Conservation (phyloP, 495 filamentous ascomycete genomes). For the Aspergillus steynii region DNA sequence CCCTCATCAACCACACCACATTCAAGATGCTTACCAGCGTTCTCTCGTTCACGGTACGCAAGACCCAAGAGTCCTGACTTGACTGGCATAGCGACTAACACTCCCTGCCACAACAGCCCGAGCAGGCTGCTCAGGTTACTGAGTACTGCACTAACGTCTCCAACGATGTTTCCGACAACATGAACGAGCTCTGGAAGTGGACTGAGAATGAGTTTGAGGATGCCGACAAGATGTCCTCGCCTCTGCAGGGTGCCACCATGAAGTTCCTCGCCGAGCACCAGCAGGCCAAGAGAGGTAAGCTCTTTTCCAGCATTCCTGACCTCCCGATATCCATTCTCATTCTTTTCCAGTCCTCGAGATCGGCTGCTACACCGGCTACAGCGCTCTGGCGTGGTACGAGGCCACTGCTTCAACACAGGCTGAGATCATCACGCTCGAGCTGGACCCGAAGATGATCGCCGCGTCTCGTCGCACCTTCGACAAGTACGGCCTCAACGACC, state of each 20-base stretch:
- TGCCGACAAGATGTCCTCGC: slow-evolving; percentile 7
- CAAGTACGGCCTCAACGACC: slow-evolving; percentile 7
- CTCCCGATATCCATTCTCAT: not conserved
- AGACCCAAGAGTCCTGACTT: not conserved
- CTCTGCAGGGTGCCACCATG: slow-evolving; percentile 5
- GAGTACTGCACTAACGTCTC: slow-evolving; percentile 4
- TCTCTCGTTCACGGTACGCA: slow-evolving; percentile 5
- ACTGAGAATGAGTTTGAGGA: slow-evolving; percentile 4
- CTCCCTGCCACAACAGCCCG: not conserved
- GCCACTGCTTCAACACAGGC: not conserved
- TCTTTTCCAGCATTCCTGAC: not conserved
- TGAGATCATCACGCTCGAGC: slow-evolving; percentile 5
- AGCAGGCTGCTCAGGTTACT: slow-evolving; percentile 4
- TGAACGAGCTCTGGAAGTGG: slow-evolving; percentile 10
- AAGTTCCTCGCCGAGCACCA: slow-evolving; percentile 3
- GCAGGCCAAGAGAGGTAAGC: slow-evolving; percentile 3
- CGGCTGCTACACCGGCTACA: slow-evolving; percentile 5
- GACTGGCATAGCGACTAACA: not conserved
- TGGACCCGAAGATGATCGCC: not conserved
- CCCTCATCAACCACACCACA: not conserved
- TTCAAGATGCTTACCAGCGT: slow-evolving; percentile 5
- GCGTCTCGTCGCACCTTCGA: slow-evolving; percentile 1
- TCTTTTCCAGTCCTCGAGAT: slow-evolving; percentile 4
- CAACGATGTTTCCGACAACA: slow-evolving; percentile 2
- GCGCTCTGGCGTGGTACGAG: slow-evolving; percentile 7